Conservation (phyloP, 768 basidiomycete genomes). For the Holtermannia corniformis region DNA sequence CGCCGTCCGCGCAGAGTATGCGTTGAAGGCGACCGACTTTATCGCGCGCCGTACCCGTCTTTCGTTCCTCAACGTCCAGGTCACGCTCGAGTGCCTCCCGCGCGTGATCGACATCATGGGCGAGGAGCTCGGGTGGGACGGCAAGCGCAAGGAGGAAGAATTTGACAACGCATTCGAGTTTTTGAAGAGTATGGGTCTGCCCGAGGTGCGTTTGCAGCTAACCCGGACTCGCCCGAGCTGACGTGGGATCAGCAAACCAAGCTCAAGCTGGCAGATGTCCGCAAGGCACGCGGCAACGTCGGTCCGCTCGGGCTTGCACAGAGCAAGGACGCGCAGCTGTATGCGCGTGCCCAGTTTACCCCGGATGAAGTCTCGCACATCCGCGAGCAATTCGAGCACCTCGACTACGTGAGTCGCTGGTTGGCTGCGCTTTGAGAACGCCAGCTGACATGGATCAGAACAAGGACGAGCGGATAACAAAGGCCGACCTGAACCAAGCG, state of each 20-base stretch:
- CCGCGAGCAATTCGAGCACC: slow-evolving; percentile 34
- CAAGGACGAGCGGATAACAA: slow-evolving; percentile 51
- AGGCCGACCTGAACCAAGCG: slow-evolving; percentile 63
- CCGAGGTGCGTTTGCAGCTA: slow-evolving; percentile 28
- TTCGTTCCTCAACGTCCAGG: slow-evolving; percentile 82
- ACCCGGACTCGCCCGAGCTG: neutral
- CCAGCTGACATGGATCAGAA: no score
- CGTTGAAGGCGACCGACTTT: slow-evolving; percentile 82
- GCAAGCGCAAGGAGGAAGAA: slow-evolving; percentile 52
- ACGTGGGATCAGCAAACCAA: slow-evolving; percentile 15
- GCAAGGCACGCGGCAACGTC: slow-evolving; percentile 14
- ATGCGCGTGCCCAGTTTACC: slow-evolving; percentile 52
- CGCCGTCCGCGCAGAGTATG: slow-evolving; percentile 82
- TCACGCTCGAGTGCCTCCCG: slow-evolving; percentile 73
- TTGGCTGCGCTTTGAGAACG: slow-evolving; percentile 31
- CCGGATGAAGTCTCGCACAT: slow-evolving; percentile 48
- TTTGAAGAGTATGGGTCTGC: slow-evolving; percentile 76
- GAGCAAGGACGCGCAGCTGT: slow-evolving; percentile 37
- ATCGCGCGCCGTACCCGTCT: slow-evolving; percentile 87
- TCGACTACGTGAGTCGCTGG: slow-evolving; percentile 42
- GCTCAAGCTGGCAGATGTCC: slow-evolving; percentile 36
- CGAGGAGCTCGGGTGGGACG: slow-evolving; percentile 69
- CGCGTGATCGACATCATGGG: slow-evolving; percentile 85
- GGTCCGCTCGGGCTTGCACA: slow-evolving; percentile 26
- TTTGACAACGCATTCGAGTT: slow-evolving; percentile 56